Base-by-base conservation (phyloP, 805 yeast genomes). In the Middelhovenomyces tepae region DNA sequence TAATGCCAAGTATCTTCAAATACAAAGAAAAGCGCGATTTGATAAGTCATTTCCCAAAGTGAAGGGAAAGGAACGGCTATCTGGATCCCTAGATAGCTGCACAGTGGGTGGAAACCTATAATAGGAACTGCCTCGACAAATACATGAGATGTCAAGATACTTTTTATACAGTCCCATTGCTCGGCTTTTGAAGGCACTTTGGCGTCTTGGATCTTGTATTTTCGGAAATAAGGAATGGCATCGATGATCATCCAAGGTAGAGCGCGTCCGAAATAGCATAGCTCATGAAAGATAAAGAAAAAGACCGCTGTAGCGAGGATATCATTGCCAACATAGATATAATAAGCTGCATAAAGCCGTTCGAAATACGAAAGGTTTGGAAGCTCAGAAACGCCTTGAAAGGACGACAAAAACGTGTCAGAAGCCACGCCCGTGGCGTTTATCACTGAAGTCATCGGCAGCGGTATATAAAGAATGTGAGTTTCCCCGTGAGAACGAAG, bases 1-100 rank as follows among this genome's bases (percentile, higher is more conserved):
- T 89, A 89, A 62, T 89, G 98, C 97, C 96, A 91, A 43, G 83
- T 67, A 56, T 89, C 98, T 62, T 89, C 98, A 43, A 81, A 59
- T 27, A 83, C 69, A 57, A 89, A 89, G 63, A 89, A 84, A 10
- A 84, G 48, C 13, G 73, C 67, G 37, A 87, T 69, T 59, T 89
- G 96, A 34, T 62, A 50, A 15, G 62, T 56, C 60, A 83, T 75
- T 20, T 71, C 71, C 35, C 60, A 58, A 53, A 64, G 48, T 9
- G 72, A 53, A 32, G 97, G 96, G 71, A 89, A 86, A 13, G 97
- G 96, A 7, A 11, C 27, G 7, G 13, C 7, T 11, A 16, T 8
- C 7, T 11, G 7, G 10, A 86, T 94, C 18, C 69, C 64, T 50
- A 75, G 73, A 8, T 76, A 60, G 47, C 89, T 81, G 63, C 95